These are phyloP conservation scores for Dentipellis sp. DNA, from an alignment of 768 basidiomycete genomes.

Conservation along the genomic window DNA sequence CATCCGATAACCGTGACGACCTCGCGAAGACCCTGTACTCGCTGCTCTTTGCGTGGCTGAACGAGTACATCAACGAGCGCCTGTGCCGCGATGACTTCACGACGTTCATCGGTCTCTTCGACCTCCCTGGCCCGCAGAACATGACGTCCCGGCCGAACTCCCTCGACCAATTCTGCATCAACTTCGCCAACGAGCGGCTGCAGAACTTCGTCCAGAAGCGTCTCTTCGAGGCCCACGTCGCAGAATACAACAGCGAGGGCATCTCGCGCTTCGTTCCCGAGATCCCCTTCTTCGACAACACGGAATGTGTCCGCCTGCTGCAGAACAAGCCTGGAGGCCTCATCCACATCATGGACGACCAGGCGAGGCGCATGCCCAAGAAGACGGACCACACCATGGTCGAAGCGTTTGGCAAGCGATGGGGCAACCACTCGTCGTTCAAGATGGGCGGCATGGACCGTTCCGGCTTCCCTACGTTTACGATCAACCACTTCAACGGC, in stretches of 20 bases:
- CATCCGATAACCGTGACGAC: constrained; percentile 88
- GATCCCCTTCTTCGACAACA: constrained; percentile 81
- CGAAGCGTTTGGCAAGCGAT: constrained; percentile 88
- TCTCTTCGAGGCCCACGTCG: constrained; percentile 73
- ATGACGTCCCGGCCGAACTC: constrained; percentile 83
- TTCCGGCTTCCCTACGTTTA: constrained; percentile 79
- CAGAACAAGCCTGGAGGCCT: constrained; percentile 85
- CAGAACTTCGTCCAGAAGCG: constrained; percentile 75
- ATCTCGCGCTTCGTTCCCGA: constrained; percentile 61
- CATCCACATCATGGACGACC: constrained; percentile 97
- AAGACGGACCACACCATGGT: constrained; percentile 94
- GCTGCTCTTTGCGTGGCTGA: constrained; percentile 91
- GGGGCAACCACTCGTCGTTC: constrained; percentile 91
- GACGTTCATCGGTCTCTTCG: constrained; percentile 88
- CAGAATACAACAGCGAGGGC: constrained; percentile 79
- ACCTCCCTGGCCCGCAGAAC: constrained; percentile 91
- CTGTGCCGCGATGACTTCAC: constrained; percentile 90
- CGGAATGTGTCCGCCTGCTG: constrained; percentile 80
- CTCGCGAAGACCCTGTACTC: constrained; percentile 91
- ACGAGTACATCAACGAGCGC: constrained; percentile 92
- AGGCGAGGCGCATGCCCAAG: constrained; percentile 75
- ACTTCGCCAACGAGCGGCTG: constrained; percentile 90
- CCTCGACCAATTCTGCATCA: constrained; percentile 93
- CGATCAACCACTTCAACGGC: constrained; percentile 85
- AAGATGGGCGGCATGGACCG: constrained; percentile 71